Evolutionary conservation across 2,329 filamentous ascomycete species (phyloP).

Genomic region (Paraphoma chrysanthemicola): DNA sequence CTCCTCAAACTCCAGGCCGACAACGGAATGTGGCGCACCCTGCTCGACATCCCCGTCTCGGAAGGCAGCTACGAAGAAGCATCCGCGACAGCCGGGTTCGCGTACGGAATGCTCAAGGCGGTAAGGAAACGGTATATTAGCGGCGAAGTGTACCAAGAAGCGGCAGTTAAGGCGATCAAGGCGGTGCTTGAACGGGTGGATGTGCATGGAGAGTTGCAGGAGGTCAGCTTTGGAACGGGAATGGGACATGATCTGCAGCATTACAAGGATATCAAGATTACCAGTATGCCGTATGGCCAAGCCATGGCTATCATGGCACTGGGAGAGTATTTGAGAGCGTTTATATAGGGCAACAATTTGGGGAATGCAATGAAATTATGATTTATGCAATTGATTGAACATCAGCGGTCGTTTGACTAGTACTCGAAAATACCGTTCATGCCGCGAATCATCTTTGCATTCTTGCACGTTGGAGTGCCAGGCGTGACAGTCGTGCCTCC

Average conservation of each 20-base stretch:
- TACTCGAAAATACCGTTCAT: slow-evolving; percentile 16
- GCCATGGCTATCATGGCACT: slow-evolving; percentile 85
- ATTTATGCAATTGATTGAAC: neutral
- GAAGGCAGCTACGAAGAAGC: slow-evolving; percentile 78
- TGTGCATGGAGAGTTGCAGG: slow-evolving; percentile 70
- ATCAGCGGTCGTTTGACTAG: slow-evolving; percentile 1
- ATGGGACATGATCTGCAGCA: slow-evolving; percentile 78
- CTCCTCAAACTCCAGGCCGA: slow-evolving; percentile 65
- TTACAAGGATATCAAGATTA: slow-evolving; percentile 77
- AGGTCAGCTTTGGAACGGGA: slow-evolving; percentile 79
- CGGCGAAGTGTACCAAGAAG: slow-evolving; percentile 64
- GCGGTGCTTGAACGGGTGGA: slow-evolving; percentile 73
- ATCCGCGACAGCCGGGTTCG: slow-evolving; percentile 81
- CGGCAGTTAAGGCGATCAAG: slow-evolving; percentile 70
- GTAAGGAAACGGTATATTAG: slow-evolving; percentile 72
- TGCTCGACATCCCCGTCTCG: slow-evolving; percentile 70
- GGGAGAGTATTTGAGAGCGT: slow-evolving; percentile 73
- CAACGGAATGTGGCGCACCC: slow-evolving; percentile 75
- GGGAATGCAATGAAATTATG: slow-evolving; percentile 31
- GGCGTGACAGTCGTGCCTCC: slow-evolving; percentile 20
- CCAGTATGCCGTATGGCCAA: slow-evolving; percentile 85
- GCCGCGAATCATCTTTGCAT: slow-evolving; percentile 19
- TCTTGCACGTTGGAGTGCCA: slow-evolving; percentile 19
- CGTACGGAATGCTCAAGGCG: slow-evolving; percentile 79
- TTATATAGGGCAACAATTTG: slow-evolving; percentile 49